A percentile compares a stretch with the other conserved stretches of the same genome.
These are phyloP conservation scores for Cardiospermum halicacabum DNA, from an alignment of 345 rosid species.

Conservation along the genomic window DNA sequence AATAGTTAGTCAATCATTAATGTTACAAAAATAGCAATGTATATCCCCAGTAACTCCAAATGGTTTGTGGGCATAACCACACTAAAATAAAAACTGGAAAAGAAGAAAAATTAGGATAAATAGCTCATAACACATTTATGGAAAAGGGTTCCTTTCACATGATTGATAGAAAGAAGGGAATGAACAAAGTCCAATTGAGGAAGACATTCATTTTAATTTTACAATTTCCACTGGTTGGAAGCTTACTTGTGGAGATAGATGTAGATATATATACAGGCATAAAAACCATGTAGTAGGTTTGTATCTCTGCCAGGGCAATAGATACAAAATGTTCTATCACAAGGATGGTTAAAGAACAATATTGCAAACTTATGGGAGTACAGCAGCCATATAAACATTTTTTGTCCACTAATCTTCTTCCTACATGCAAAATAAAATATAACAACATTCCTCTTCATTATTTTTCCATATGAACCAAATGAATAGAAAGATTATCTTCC, in stretches of 20 bases:
- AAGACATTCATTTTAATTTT: background rate
- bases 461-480: background rate
- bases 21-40: conserved; percentile 1
- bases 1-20: conserved; percentile 8
- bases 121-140: background rate
- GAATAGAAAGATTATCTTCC: background rate
- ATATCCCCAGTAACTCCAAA: background rate
- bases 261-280: background rate
- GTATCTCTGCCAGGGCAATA: background rate
- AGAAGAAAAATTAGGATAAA: background rate
- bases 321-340: background rate
- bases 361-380: background rate
- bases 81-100: background rate
- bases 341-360: background rate
- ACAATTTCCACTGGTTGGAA: background rate
- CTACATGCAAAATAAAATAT: background rate
- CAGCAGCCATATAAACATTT: background rate
- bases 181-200: background rate
- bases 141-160: background rate
- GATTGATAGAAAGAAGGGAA: background rate
- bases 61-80: background rate
- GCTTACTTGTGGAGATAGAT: background rate
- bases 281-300: background rate
- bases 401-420: background rate
- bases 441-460: background rate